These are phyloP conservation scores for Claviceps monticola DNA, from an alignment of 2,329 filamentous ascomycete species.

Conservation along the genomic window DNA sequence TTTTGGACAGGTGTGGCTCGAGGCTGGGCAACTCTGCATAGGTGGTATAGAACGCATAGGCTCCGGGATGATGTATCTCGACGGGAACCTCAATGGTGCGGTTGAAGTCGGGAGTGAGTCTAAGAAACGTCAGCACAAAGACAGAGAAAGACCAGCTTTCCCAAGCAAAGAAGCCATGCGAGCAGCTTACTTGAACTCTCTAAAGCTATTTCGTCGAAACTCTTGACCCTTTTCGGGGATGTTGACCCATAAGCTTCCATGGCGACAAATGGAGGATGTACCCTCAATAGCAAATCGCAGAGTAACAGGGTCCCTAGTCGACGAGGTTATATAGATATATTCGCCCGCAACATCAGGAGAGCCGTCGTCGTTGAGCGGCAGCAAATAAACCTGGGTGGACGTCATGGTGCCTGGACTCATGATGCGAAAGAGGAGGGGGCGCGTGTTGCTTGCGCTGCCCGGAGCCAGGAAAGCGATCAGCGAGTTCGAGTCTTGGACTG, in stretches of 20 bases:
- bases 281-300: constrained; percentile 87
- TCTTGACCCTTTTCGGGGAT: constrained; percentile 63
- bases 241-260: constrained; percentile 95
- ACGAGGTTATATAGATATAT: constrained; percentile 81
- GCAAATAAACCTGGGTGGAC: constrained; percentile 65
- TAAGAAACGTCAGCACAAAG: constrained; percentile 19
- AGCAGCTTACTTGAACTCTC: constrained; percentile 68
- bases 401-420: constrained; percentile 50
- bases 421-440: constrained; percentile 19
- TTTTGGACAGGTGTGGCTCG: constrained; percentile 14
- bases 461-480: constrained; percentile 6
- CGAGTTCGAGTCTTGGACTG: background rate
- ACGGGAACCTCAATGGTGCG: constrained; percentile 81
- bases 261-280: constrained; percentile 84
- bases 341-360: constrained; percentile 77
- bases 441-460: constrained; percentile 8
- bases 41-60: constrained; percentile 89
- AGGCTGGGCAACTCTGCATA: constrained; percentile 74
- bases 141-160: background rate
- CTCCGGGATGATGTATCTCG: constrained; percentile 67
- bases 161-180: background rate
- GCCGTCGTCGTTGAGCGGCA: constrained; percentile 85
- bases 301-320: constrained; percentile 57
- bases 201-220: constrained; percentile 69
- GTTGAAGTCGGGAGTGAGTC: constrained; percentile 85